Percentiles rank a stretch among this genome's conserved stretches.
These are phyloP conservation scores for Inga leiocalycina DNA, from an alignment of 306 rosid species.

Conservation along the genomic window DNA sequence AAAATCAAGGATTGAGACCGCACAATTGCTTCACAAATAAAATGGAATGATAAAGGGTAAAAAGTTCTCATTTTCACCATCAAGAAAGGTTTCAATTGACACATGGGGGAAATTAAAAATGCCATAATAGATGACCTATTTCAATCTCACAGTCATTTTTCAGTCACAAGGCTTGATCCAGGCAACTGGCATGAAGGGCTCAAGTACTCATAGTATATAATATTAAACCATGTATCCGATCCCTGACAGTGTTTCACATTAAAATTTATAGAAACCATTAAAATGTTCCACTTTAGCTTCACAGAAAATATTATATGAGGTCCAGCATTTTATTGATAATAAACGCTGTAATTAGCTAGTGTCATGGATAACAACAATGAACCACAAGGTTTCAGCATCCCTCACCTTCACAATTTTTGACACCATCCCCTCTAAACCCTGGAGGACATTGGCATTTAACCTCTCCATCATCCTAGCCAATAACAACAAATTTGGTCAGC, in stretches of 20 bases:
- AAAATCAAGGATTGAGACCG: conserved; percentile 16
- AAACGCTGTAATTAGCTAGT: neutral
- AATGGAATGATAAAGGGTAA: neutral
- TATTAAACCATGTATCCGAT: conserved; percentile 16
- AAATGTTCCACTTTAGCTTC: conserved; percentile 14
- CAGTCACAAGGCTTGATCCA: neutral
- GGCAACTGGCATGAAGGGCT: neutral
- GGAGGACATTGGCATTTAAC: conserved; percentile 77
- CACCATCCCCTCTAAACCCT: conserved; percentile 87
- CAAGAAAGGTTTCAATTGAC: neutral
- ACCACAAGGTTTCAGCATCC: neutral
- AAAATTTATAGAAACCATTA: conserved; percentile 4
- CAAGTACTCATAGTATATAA: neutral
- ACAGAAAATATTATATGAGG: conserved; percentile 8
- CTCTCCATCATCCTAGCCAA: conserved; percentile 69
- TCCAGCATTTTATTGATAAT: conserved; percentile 19
- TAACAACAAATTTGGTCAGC: conserved; percentile 8
- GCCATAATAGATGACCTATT: neutral
- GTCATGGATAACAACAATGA: conserved; percentile 12
- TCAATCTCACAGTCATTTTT: neutral
- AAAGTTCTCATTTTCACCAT: neutral
- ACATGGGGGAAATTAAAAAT: neutral
- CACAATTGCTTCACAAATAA: neutral
- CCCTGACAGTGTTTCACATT: neutral
- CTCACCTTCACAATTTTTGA: conserved; percentile 81